phyloP scores from a whole-genome alignment of 768 basidiomycete species.

The Phaeotremella fagi region DNA sequence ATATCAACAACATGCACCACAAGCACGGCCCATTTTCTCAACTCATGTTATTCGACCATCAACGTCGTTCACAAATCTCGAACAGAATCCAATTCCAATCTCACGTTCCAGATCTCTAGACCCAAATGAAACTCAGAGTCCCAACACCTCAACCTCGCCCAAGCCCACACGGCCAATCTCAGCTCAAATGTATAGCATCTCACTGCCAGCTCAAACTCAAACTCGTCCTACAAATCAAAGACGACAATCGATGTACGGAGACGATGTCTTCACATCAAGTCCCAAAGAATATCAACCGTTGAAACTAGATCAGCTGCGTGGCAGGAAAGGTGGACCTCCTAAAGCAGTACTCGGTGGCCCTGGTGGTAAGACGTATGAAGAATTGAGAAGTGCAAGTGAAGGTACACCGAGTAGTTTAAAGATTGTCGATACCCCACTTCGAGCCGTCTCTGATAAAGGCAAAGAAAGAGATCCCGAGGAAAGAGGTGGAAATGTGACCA shows the following conservation, averaged over 20 bases:
- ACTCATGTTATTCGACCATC: not conserved
- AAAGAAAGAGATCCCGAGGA: not conserved
- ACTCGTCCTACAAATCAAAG: not conserved
- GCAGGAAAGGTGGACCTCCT: slow-evolving; percentile 21
- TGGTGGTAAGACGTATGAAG: slow-evolving; percentile 31
- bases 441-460: not conserved
- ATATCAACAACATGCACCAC: not conserved
- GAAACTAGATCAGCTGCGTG: not conserved
- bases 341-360: slow-evolving; percentile 33
- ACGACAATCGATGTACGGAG: not conserved
- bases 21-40: not conserved
- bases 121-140: not conserved
- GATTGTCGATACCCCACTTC: not conserved
- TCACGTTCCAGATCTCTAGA: not conserved
- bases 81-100: not conserved
- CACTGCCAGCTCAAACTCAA: not conserved
- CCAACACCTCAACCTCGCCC: too few species aligned
- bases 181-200: too few species aligned
- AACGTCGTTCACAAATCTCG: not conserved
- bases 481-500: not conserved
- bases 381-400: slow-evolving; percentile 6
- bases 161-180: too few species aligned
- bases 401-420: not conserved
- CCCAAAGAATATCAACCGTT: not conserved
- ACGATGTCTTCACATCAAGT: not conserved